A percentile compares a stretch with the other conserved stretches of the same genome.
Conservation (phyloP, 495 filamentous ascomycete species). For the Sphaerosporella brunnea region DNA sequence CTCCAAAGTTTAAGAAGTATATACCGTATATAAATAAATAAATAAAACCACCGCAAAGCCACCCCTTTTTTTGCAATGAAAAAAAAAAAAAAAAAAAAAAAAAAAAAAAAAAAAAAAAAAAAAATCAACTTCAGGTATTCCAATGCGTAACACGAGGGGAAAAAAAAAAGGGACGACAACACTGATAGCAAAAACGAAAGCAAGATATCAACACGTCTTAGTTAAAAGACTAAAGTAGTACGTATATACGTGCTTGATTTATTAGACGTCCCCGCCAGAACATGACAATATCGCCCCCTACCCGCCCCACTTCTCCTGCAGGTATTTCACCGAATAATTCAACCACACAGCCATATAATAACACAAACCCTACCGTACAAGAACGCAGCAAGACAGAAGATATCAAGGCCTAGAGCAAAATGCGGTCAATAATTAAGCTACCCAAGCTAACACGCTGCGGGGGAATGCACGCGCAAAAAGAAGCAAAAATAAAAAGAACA, state of each 20-base stretch:
- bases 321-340: too few species aligned
- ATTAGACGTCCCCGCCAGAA: neutral
- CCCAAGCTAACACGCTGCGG: neutral
- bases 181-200: too few species aligned
- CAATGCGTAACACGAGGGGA: neutral
- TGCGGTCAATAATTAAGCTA: constrained; percentile 1
- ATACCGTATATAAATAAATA: too few species aligned
- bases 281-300: neutral
- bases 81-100: constrained; percentile 3
- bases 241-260: too few species aligned
- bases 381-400: neutral
- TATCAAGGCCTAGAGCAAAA: neutral
- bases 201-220: too few species aligned
- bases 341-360: too few species aligned
- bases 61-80: too few species aligned
- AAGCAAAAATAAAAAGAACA: constrained; percentile 1
- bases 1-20: too few species aligned
- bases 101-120: constrained; percentile 1
- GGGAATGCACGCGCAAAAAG: neutral
- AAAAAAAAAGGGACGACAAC: too few species aligned
- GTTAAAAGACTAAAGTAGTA: too few species aligned
- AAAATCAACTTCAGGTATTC: neutral
- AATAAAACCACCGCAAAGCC: too few species aligned
- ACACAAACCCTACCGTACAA: neutral
- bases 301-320: neutral